A percentile compares a stretch with the other conserved stretches of the same genome.
Evolutionary conservation across 2,329 filamentous ascomycete species (phyloP).

Genomic region (Metarhizium humberi): DNA sequence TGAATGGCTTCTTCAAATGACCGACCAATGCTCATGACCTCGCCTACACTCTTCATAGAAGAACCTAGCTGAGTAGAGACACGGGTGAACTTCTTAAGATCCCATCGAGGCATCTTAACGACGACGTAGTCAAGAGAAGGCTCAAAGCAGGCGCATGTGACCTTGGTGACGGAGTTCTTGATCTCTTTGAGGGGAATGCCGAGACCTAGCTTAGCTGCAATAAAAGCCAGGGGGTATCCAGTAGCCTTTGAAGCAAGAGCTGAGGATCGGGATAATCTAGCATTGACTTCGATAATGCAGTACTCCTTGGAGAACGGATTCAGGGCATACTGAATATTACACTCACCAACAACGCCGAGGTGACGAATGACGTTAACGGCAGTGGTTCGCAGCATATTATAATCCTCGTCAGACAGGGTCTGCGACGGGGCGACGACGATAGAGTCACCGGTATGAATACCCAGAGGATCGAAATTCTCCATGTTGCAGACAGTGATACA

Average conservation of each 20-base stretch:
- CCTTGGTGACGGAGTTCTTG: conserved; percentile 89
- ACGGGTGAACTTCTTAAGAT: conserved; percentile 96
- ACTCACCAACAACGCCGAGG: conserved; percentile 94
- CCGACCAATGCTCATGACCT: conserved; percentile 96
- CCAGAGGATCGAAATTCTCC: conserved; percentile 98
- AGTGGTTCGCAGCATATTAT: conserved; percentile 97
- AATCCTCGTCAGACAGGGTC: conserved; percentile 93
- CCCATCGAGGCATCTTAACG: conserved; percentile 98
- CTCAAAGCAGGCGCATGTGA: conserved; percentile 96
- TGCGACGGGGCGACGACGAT: conserved; percentile 97
- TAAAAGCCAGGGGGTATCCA: conserved; percentile 91
- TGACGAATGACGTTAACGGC: conserved; percentile 96
- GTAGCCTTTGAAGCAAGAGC: conserved; percentile 95
- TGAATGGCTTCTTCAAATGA: conserved; percentile 98
- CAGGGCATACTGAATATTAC: conserved; percentile 96
- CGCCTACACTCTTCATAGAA: conserved; percentile 99
- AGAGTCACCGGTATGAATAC: conserved; percentile 96
- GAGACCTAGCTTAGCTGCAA: conserved; percentile 91
- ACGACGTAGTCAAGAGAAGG: conserved; percentile 96
- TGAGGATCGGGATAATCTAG: conserved; percentile 87
- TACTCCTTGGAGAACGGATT: conserved; percentile 95
- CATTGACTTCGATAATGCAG: conserved; percentile 99
- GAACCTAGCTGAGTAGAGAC: conserved; percentile 94
- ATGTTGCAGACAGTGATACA: conserved; percentile 99
- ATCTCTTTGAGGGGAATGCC: conserved; percentile 95